These are phyloP conservation scores for Monosporascus sp. DNA, from an alignment of 2,329 filamentous ascomycete species.

Conservation along the genomic window DNA sequence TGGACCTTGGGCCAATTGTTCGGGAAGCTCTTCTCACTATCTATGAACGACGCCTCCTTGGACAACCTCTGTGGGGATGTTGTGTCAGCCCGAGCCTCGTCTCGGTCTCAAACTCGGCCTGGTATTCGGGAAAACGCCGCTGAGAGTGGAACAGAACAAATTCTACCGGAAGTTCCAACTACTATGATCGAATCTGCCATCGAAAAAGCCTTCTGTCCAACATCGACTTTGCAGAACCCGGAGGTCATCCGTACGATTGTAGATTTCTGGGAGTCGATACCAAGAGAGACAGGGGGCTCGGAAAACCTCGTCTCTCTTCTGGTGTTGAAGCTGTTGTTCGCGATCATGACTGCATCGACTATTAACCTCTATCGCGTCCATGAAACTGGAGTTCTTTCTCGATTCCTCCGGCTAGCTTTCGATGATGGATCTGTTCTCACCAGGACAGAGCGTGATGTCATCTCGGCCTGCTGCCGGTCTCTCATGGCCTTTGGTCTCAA, in stretches of 20 bases:
- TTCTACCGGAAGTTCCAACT: conserved; percentile 2
- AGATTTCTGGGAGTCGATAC: conserved; percentile 59
- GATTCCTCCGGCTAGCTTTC: conserved; percentile 60
- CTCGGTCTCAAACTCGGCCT: conserved; percentile 8
- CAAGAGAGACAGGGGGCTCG: conserved; percentile 37
- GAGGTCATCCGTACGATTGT: conserved; percentile 59
- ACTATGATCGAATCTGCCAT: conserved; percentile 33
- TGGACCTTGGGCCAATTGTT: conserved; percentile 70
- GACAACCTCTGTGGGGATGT: conserved; percentile 57
- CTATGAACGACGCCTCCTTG: conserved; percentile 70
- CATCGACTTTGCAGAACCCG: conserved; percentile 50
- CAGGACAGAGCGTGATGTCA: conserved; percentile 49
- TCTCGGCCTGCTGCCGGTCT: conserved; percentile 62
- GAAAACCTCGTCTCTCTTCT: conserved; percentile 54
- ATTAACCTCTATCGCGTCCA: conserved; percentile 69
- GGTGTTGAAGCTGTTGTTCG: conserved; percentile 58
- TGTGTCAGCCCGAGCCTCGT: conserved; percentile 8
- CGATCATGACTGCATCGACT: conserved; percentile 54
- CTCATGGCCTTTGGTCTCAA: conserved; percentile 73
- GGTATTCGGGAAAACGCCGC: conserved; percentile 14
- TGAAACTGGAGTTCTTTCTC: conserved; percentile 63
- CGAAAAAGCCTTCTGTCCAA: conserved; percentile 42
- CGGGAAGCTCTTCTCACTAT: conserved; percentile 75
- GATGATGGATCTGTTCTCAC: conserved; percentile 43
- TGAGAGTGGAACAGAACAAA: neutral